Conservation (phyloP, 2,329 filamentous ascomycete genomes). For the Fusarium clavum region DNA sequence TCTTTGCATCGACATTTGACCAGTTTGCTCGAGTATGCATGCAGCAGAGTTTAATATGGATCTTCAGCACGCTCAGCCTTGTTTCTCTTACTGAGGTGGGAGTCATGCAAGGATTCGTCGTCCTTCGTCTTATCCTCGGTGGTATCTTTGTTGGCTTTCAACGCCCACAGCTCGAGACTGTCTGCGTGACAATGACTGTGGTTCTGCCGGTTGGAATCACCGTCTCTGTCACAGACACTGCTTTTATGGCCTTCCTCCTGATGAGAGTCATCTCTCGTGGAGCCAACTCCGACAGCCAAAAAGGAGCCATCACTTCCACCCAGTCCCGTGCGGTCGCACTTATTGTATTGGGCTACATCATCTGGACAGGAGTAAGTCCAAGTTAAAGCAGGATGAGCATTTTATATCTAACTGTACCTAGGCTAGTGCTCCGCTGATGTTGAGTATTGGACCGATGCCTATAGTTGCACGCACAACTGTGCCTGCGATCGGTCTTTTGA, state of each 20-base stretch:
- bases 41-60: constrained; percentile 67
- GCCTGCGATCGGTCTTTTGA: constrained; percentile 62
- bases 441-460: constrained; percentile 59
- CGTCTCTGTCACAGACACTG: constrained; percentile 58
- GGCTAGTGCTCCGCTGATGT: constrained; percentile 63
- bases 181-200: constrained; percentile 63
- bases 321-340: constrained; percentile 57
- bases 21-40: constrained; percentile 66
- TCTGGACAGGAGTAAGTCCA: constrained; percentile 66
- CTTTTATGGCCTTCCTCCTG: constrained; percentile 58
- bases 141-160: constrained; percentile 67
- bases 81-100: constrained; percentile 52
- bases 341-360: constrained; percentile 57
- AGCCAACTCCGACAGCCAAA: constrained; percentile 49
- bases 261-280: constrained; percentile 56
- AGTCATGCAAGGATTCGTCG: constrained; percentile 60
- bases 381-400: neutral
- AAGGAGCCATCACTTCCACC: constrained; percentile 41
- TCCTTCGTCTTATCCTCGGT: constrained; percentile 63
- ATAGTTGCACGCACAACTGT: constrained; percentile 61
- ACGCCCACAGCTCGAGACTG: constrained; percentile 62
- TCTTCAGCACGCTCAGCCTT: constrained; percentile 55
- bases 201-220: constrained; percentile 59
- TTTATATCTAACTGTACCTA: constrained; percentile 42
- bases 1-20: constrained; percentile 67